Percentiles rank a stretch among this genome's conserved stretches.
phyloP scores from a whole-genome alignment of 139 green algal species.

The Coelastrella sp. region DNA sequence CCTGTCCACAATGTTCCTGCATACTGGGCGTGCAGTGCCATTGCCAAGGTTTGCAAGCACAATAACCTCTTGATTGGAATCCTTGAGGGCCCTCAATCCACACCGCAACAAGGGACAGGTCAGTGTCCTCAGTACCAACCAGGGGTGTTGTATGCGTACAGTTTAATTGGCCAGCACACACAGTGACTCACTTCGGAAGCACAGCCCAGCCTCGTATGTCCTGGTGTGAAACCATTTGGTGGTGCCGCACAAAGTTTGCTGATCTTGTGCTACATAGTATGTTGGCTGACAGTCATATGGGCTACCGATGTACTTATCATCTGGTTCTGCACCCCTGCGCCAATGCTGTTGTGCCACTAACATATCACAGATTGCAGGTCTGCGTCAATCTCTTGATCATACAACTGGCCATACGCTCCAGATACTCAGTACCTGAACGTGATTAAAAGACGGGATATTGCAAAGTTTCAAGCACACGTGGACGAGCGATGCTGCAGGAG shows the following conservation, averaged over 20 bases:
- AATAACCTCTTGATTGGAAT: not conserved
- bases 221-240: not conserved
- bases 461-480: no score
- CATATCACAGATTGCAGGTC: not conserved
- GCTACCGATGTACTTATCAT: not conserved
- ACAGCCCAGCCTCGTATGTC: not conserved
- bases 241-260: not conserved
- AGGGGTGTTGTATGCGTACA: not conserved
- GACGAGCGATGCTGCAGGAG: no score
- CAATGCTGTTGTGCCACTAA: not conserved
- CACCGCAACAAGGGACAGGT: not conserved
- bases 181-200: no score
- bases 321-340: not conserved
- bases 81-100: not conserved
- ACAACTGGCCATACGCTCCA: not conserved
- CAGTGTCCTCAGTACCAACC: not conserved
- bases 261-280: not conserved
- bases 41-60: not conserved
- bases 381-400: not conserved
- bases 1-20: not conserved
- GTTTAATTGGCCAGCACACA: not conserved
- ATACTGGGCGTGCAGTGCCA: not conserved
- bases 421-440: not conserved
- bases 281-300: not conserved
- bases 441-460: no score